Base-by-base conservation (phyloP, 257 asterid species). In the Coffea eugenioides region DNA sequence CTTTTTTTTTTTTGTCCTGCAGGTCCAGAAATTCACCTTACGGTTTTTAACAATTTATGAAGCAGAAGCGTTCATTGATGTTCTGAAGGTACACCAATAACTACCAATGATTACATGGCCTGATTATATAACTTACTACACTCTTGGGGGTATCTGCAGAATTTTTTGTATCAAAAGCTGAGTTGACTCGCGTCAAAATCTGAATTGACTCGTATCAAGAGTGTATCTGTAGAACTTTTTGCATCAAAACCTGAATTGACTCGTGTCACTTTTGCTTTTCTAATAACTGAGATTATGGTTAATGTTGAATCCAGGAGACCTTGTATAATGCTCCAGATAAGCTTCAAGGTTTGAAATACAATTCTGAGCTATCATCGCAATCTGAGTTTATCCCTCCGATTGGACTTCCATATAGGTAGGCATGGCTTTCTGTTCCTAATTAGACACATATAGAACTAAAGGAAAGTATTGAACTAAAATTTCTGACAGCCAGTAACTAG, bases 11-110 rank as follows among this genome's bases (percentile, higher is more conserved):
- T 77, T 61, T 73, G 75, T 77, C 71, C 73, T 82, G 82, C 97
- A 95, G 99, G 80, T 86, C 57, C 90, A 95, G 86, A 93, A 90
- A 87, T 93, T 95, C 74, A 91, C 86, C 71, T 66, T 95, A 85
- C 84, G 88, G 82, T 95, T 95, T 83, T 81, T 74, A 31, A 79
- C 89, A 34, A 36, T 68, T 75, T 25, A 65, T 69, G 97, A 92
- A 79, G 83, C 92, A 57, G 96, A 86, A 78, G 85, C 85, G 34
- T 95, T 95, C 86, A 90, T 91, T 85, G 71, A 67, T 79, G 66
- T 82, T 78, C 83, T 92, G 84, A 92, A 93, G 98, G 99, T 95
- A 71, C 78, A 69, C 68, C 79, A 16, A 59, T 48, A 46, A 39
- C 67, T 48, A 39, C 62, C 64, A 56, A 48, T 72, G 41, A 66